phyloP scores from a whole-genome alignment of 176 grass and related monocot species.

The Urochloa ruziziensis region DNA sequence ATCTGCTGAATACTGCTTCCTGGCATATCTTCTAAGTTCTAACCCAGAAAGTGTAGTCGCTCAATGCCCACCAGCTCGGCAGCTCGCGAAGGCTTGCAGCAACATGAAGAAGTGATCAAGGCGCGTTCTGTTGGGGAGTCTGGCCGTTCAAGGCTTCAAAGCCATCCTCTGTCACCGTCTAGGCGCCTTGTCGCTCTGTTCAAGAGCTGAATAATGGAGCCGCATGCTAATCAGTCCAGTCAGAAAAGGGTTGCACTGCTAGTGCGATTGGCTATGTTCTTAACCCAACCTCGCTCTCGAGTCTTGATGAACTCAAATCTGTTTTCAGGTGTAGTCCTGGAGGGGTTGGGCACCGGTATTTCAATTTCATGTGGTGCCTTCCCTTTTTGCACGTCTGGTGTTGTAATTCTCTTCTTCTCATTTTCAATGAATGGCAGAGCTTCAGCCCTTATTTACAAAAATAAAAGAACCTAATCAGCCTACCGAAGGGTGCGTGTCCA shows the following conservation, averaged over 20 bases:
- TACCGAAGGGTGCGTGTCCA: slow-evolving; percentile 10
- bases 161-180: slow-evolving; percentile 22
- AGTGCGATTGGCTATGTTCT: slow-evolving; percentile 9
- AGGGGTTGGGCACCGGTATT: too few species aligned
- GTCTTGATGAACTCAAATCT: slow-evolving; percentile 38
- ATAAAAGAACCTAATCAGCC: not conserved
- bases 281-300: not conserved
- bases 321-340: too few species aligned
- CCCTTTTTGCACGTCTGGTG: too few species aligned
- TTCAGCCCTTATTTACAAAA: not conserved
- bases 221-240: slow-evolving; percentile 27
- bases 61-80: not conserved
- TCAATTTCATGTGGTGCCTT: too few species aligned
- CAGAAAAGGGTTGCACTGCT: too few species aligned
- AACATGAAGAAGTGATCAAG: slow-evolving; percentile 38
- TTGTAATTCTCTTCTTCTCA: too few species aligned
- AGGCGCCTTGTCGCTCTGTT: not conserved
- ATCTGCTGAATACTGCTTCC: not conserved
- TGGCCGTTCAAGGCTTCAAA: slow-evolving; percentile 5
- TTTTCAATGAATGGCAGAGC: too few species aligned
- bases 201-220: slow-evolving; percentile 9
- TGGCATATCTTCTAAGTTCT: slow-evolving; percentile 31
- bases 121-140: slow-evolving; percentile 19
- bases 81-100: slow-evolving; percentile 29
- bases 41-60: slow-evolving; percentile 44